Percentiles rank a stretch among this genome's conserved stretches.
Conservation (phyloP, 208 protist genomes). For the Balamuthia mandrillaris region DNA sequence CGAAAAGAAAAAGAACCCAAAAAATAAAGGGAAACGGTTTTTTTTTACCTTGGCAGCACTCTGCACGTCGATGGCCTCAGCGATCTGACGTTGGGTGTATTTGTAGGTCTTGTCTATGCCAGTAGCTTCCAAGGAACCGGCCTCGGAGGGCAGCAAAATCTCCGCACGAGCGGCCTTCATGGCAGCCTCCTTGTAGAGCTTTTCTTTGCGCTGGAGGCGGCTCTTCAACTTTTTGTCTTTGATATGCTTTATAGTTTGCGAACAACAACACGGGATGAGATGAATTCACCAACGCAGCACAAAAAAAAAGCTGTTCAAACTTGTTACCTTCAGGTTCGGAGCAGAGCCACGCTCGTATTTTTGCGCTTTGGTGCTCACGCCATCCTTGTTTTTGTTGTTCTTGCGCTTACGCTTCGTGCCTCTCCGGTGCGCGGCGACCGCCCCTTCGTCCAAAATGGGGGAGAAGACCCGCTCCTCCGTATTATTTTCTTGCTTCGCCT, state of each 20-base stretch:
- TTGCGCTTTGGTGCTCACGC: not conserved
- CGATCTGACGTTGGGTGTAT: slow-evolving; percentile 87
- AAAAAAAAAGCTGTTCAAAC: not conserved
- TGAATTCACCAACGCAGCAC: not conserved
- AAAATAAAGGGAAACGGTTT: too few relatives aligned
- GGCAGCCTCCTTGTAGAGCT: slow-evolving; percentile 27
- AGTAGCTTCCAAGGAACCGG: slow-evolving; percentile 57
- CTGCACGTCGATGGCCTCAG: slow-evolving; percentile 83
- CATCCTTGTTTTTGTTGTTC: not conserved
- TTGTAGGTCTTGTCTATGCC: slow-evolving; percentile 85
- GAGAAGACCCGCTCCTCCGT: not conserved
- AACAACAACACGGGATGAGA: not conserved
- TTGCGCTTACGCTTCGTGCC: not conserved
- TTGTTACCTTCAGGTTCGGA: too few relatives aligned
- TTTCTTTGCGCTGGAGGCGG: slow-evolving; percentile 20
- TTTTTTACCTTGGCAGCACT: slow-evolving; percentile 82
- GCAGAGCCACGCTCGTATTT: not conserved
- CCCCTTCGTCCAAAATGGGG: not conserved
- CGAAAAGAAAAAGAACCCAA: not conserved
- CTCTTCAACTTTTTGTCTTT: slow-evolving; percentile 38
- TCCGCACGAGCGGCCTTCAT: slow-evolving; percentile 43
- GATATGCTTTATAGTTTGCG: not conserved
- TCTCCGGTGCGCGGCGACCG: not conserved
- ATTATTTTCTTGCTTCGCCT: slow-evolving; percentile 30
- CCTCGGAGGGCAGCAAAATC: slow-evolving; percentile 53